These are phyloP conservation scores for Sarcodon aspratus DNA, from an alignment of 768 basidiomycete species.

Conservation along the genomic window DNA sequence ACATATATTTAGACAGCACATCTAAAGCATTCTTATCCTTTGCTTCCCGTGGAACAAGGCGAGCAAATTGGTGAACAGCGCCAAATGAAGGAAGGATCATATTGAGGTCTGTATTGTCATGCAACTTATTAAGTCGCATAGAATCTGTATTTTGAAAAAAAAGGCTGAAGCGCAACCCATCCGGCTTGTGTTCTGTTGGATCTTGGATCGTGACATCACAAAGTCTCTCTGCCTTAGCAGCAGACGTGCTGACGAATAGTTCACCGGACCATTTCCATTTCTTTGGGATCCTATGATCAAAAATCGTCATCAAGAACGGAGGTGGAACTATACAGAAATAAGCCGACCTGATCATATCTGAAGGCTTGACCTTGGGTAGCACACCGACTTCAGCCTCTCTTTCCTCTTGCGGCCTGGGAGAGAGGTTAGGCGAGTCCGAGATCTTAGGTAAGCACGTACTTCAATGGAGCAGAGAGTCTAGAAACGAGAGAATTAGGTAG, in stretches of 20 bases:
- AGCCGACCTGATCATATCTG: background rate
- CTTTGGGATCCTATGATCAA: conserved; percentile 34
- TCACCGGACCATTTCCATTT: conserved; percentile 60
- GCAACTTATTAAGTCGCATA: conserved; percentile 34
- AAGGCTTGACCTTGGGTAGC: background rate
- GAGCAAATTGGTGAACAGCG: conserved; percentile 39
- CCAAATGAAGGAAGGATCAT: conserved; percentile 38
- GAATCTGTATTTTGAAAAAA: conserved; percentile 28
- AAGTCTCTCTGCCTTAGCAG: conserved; percentile 27
- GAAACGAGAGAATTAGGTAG: conserved; percentile 2
- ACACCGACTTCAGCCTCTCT: no score
- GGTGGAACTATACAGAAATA: background rate
- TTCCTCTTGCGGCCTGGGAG: no score
- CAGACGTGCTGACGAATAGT: conserved; percentile 29
- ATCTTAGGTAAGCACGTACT: conserved; percentile 2
- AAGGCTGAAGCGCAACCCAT: conserved; percentile 39
- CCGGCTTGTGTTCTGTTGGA: conserved; percentile 23
- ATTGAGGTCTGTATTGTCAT: conserved; percentile 34
- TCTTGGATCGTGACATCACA: conserved; percentile 41
- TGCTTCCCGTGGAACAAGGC: conserved; percentile 28
- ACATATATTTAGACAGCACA: conserved; percentile 2
- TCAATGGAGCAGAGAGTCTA: conserved; percentile 16
- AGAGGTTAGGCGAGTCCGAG: no score
- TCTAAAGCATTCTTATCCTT: conserved; percentile 28
- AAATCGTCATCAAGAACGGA: background rate